Conservation (phyloP, 805 yeast genomes). For the Yamadazyma laniorum region DNA sequence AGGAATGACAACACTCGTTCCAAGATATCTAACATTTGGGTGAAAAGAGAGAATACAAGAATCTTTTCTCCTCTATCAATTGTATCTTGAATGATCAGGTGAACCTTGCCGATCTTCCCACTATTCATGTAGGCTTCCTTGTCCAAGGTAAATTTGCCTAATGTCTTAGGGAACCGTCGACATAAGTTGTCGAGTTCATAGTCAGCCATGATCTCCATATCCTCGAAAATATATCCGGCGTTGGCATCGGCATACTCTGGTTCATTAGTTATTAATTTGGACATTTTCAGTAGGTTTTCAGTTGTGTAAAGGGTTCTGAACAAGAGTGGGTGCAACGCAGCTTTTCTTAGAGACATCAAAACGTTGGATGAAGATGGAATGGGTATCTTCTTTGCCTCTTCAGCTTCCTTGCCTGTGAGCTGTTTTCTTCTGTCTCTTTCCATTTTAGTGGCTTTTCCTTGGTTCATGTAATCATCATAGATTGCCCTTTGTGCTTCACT, state of each 20-base stretch:
- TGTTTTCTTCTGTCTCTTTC: constrained; percentile 46
- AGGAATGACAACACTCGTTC: constrained; percentile 68
- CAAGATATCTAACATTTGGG: constrained; percentile 85
- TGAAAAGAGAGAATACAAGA: constrained; percentile 84
- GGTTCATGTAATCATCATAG: constrained; percentile 58
- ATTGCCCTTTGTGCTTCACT: constrained; percentile 51
- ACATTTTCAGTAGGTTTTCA: constrained; percentile 58
- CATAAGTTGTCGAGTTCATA: constrained; percentile 80
- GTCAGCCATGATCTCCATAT: constrained; percentile 94
- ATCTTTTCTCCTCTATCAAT: constrained; percentile 62
- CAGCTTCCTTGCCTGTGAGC: constrained; percentile 36
- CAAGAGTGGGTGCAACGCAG: constrained; percentile 86
- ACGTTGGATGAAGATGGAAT: constrained; percentile 59
- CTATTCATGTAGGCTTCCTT: constrained; percentile 59
- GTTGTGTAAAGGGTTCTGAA: constrained; percentile 68
- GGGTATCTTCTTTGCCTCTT: constrained; percentile 27
- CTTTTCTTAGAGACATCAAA: constrained; percentile 87
- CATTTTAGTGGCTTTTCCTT: constrained; percentile 37
- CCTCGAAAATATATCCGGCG: constrained; percentile 75
- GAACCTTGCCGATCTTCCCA: constrained; percentile 68
- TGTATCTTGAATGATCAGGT: constrained; percentile 55
- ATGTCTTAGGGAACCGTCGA: constrained; percentile 64
- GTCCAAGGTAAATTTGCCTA: constrained; percentile 52
- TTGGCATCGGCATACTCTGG: constrained; percentile 81
- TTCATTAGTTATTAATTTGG: constrained; percentile 75